Evolutionary conservation across 1,139 yeast species (phyloP).

Genomic region (Geotrichum fermentans): DNA sequence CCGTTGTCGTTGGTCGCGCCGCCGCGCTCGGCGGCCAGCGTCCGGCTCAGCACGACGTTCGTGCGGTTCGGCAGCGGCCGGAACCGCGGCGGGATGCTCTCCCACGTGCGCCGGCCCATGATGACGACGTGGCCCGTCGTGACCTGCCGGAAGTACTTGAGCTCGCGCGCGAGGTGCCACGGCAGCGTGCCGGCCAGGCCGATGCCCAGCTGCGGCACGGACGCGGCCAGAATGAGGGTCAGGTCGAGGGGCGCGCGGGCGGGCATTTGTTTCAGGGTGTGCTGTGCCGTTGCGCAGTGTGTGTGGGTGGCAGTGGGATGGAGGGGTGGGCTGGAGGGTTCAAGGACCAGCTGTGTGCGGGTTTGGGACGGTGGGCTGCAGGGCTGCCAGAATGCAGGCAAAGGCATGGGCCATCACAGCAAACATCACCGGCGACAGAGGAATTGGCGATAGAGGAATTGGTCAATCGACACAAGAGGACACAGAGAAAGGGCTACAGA

Average conservation of each 20-base stretch:
- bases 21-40: conserved; percentile 23
- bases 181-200: conserved; percentile 81
- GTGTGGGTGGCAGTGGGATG: neutral
- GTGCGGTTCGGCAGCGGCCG: conserved; percentile 74
- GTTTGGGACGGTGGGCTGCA: too few species aligned
- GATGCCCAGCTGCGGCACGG: conserved; percentile 72
- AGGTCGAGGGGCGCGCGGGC: conserved; percentile 15
- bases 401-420: too few species aligned
- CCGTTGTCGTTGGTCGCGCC: conserved; percentile 19
- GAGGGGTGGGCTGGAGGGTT: too few species aligned
- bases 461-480: too few species aligned
- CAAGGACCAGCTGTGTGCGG: too few species aligned
- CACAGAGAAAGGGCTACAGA: too few species aligned
- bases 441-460: too few species aligned
- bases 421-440: too few species aligned
- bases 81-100: conserved; percentile 78
- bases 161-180: conserved; percentile 81
- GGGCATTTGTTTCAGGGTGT: too few species aligned
- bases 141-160: conserved; percentile 74
- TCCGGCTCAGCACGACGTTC: conserved; percentile 69
- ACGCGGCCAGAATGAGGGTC: conserved; percentile 69
- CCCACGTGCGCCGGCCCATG: conserved; percentile 98
- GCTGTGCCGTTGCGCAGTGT: neutral
- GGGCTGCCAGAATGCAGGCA: too few species aligned
- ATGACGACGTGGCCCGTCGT: conserved; percentile 77